Base-by-base conservation (phyloP, 176 grass and related monocot species). In the Juncus effusus region DNA sequence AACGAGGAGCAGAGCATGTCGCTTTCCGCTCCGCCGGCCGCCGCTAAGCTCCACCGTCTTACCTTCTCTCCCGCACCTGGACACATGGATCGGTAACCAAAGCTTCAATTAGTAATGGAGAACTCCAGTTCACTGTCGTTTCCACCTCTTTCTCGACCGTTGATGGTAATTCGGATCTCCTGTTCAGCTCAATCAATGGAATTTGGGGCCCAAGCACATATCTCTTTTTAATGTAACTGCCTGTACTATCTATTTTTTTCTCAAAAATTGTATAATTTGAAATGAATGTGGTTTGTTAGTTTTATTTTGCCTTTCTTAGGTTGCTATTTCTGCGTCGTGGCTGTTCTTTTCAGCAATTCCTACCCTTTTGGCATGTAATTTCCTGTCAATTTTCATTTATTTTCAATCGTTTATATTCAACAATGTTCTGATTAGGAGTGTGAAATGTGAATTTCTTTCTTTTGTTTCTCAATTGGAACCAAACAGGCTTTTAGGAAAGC, bases 261-360 rank as follows among this genome's bases (percentile, higher is more conserved):
- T 4, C 12, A 50, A 16, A 50, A 53, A 28, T 28, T 83, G 60
- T 4, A 6, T 28, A 59, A 12, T 44, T 28, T 63, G 2, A 13
- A 60, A 52, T 53, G 14, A 50, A 16, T 56, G 62, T 12, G 7
- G 5, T 60, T 19, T 69, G 11, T 72, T 7, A 61, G 58, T 60
- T 28, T 61, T 37, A 11, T 16, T 65, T 76, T 40, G 51, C 39
- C 13, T 50, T 78, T 36, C 77, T 3, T 61, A 95, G 90, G 80
- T 81, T 67, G 80, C 86, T 13, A 36, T 87, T n/a, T 95, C 75
- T 13, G 71, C 63, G 0, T 70, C 77, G 0, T 75, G 82, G 59
- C 10, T 87, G 57, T 95, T 86, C 40, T 61, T 95, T 62, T 86
- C 67, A 2, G 71, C 59, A 9, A 86, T 90, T 63, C 90, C 65